Percentiles rank a stretch among this genome's conserved stretches.
phyloP scores from a whole-genome alignment of 352 stramenopile genomes.

The Globisporangium iwayamae region DNA sequence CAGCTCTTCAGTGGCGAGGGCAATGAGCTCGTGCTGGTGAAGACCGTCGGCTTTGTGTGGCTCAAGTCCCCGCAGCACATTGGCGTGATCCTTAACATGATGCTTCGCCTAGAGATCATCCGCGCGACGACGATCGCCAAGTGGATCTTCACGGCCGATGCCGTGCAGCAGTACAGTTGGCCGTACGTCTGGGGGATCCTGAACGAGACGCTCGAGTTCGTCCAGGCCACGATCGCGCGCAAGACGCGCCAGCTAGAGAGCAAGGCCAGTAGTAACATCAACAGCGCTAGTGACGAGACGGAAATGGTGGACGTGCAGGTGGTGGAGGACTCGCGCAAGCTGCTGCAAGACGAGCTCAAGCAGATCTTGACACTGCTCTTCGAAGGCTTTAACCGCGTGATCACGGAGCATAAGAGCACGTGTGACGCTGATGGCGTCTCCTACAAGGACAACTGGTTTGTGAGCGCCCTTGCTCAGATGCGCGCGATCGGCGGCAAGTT shows the following conservation, averaged over 20 bases:
- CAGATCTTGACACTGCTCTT: slow-evolving; percentile 58
- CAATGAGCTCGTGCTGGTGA: slow-evolving; percentile 58
- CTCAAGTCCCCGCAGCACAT: slow-evolving; percentile 85
- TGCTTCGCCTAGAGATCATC: slow-evolving; percentile 70
- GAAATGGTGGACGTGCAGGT: slow-evolving; percentile 47
- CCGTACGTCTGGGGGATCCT: slow-evolving; percentile 85
- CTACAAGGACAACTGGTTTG: slow-evolving; percentile 81
- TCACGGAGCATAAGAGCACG: slow-evolving; percentile 72
- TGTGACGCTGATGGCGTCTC: slow-evolving; percentile 70
- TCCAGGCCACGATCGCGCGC: slow-evolving; percentile 35
- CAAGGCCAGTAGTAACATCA: background rate
- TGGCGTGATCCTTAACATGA: slow-evolving; percentile 72
- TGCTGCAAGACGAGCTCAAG: slow-evolving; percentile 42
- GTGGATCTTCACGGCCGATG: slow-evolving; percentile 79
- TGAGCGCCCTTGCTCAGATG: slow-evolving; percentile 68
- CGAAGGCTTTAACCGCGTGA: slow-evolving; percentile 65
- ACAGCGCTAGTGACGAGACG: slow-evolving; percentile 28
- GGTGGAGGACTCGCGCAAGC: slow-evolving; percentile 37
- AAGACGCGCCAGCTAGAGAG: slow-evolving; percentile 36
- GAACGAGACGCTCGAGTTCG: slow-evolving; percentile 60
- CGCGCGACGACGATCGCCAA: slow-evolving; percentile 64
- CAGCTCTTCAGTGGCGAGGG: slow-evolving; percentile 45
- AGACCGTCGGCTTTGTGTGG: slow-evolving; percentile 70
- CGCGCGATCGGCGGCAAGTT: slow-evolving; percentile 60
- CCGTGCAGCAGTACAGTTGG: slow-evolving; percentile 87